Evolutionary conservation across 345 rosid species (phyloP).

Genomic region (Dipteronia sinensis): DNA sequence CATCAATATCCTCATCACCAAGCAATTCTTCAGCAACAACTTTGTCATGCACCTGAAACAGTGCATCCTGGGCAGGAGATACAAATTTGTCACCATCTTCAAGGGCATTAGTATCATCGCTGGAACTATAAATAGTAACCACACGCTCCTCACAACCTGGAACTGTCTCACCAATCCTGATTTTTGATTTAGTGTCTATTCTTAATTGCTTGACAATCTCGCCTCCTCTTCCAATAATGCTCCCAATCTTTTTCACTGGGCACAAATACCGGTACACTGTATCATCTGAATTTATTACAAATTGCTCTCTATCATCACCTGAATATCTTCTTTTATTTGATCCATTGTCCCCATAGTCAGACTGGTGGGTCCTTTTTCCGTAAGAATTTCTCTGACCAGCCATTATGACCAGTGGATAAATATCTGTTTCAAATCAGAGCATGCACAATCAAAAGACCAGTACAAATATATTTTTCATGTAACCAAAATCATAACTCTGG

Average conservation of each 20-base stretch:
- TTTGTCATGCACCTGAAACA: conserved; percentile 84
- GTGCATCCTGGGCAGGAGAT: conserved; percentile 91
- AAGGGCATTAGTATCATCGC: conserved; percentile 76
- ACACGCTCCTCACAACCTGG: conserved; percentile 88
- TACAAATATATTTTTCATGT: neutral
- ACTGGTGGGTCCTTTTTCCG: conserved; percentile 78
- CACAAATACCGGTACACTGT: conserved; percentile 86
- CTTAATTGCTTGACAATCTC: conserved; percentile 93
- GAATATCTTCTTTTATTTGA: conserved; percentile 69
- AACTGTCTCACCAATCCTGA: conserved; percentile 79
- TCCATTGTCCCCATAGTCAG: conserved; percentile 64
- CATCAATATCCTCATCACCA: conserved; percentile 63
- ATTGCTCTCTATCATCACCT: conserved; percentile 73
- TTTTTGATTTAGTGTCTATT: conserved; percentile 78
- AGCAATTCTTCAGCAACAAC: conserved; percentile 69
- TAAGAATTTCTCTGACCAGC: conserved; percentile 84
- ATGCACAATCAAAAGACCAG: conserved; percentile 3
- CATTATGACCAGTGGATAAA: conserved; percentile 33
- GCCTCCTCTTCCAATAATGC: conserved; percentile 93
- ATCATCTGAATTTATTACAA: conserved; percentile 64
- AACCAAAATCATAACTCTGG: neutral
- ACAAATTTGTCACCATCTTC: conserved; percentile 59
- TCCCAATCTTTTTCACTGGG: conserved; percentile 85
- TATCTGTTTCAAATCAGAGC: conserved; percentile 20
- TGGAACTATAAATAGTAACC: conserved; percentile 83